These are phyloP conservation scores for Sugiyamaella qingdaonensis DNA, from an alignment of 805 yeast species.

Conservation along the genomic window DNA sequence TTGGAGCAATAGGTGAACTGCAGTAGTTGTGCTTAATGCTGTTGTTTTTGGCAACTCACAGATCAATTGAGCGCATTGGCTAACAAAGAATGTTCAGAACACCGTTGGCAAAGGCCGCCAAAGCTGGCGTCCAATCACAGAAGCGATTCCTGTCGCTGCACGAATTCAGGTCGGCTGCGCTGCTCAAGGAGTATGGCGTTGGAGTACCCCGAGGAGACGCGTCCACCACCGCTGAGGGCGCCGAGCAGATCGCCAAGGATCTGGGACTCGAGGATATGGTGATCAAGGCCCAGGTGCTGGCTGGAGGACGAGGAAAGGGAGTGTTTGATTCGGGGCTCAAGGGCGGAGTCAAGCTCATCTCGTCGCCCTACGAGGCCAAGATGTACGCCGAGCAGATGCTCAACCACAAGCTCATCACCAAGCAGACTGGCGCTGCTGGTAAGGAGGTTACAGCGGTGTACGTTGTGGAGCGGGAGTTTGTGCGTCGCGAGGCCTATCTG, in stretches of 20 bases:
- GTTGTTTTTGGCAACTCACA: neutral
- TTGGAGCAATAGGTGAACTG: no score
- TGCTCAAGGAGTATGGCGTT: conserved; percentile 77
- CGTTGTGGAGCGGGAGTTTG: conserved; percentile 91
- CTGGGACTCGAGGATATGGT: conserved; percentile 77
- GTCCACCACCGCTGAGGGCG: conserved; percentile 85
- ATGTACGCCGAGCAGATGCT: conserved; percentile 86
- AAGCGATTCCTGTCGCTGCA: conserved; percentile 84
- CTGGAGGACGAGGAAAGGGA: conserved; percentile 99
- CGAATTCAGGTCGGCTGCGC: conserved; percentile 91
- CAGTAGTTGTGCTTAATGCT: neutral
- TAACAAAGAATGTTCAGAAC: conserved; percentile 1
- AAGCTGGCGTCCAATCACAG: neutral
- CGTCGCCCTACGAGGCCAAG: conserved; percentile 79
- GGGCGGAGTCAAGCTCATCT: conserved; percentile 92
- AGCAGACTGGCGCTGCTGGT: conserved; percentile 97
- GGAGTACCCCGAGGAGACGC: conserved; percentile 91
- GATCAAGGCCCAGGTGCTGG: conserved; percentile 95
- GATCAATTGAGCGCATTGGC: neutral
- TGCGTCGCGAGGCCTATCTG: conserved; percentile 89
- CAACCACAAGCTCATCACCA: conserved; percentile 89
- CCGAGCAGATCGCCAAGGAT: conserved; percentile 72
- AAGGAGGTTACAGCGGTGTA: conserved; percentile 95
- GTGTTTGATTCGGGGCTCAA: conserved; percentile 92
- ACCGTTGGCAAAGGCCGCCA: neutral